A percentile compares a stretch with the other conserved stretches of the same genome.
phyloP scores from a whole-genome alignment of 331 rosid genomes.

The Malus hybrid region DNA sequence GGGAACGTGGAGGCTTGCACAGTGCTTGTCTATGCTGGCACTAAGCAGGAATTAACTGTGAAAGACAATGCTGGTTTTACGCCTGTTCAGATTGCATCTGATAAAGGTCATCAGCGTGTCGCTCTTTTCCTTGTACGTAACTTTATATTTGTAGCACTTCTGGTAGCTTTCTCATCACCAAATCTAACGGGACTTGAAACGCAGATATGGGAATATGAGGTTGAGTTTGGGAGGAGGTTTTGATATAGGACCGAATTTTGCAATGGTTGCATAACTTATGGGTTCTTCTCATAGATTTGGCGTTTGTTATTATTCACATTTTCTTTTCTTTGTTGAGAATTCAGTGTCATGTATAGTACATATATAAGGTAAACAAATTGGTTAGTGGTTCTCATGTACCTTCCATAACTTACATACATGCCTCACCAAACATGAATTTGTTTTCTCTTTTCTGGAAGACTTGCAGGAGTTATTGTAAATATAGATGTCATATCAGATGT shows the following conservation, averaged over 20 bases:
- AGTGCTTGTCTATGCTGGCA: slow-evolving; percentile 86
- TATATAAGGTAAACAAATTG: not conserved
- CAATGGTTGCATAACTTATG: not conserved
- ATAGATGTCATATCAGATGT: not conserved
- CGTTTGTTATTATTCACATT: not conserved
- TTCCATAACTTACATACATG: not conserved
- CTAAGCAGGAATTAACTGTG: slow-evolving; percentile 68
- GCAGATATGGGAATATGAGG: not conserved
- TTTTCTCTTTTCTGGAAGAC: not conserved
- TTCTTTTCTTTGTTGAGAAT: not conserved
- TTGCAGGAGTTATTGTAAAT: not conserved
- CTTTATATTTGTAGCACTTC: slow-evolving; percentile 22
- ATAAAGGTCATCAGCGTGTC: slow-evolving; percentile 93
- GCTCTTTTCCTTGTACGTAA: slow-evolving; percentile 88
- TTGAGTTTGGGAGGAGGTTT: not conserved
- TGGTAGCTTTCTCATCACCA: slow-evolving; percentile 4
- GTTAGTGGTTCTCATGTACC: not conserved
- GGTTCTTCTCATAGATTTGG: not conserved
- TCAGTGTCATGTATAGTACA: not conserved
- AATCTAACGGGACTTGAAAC: not conserved
- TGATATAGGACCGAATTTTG: not conserved
- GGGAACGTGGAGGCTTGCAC: slow-evolving; percentile 80
- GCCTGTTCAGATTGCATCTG: slow-evolving; percentile 83
- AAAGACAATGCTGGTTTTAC: slow-evolving; percentile 82
- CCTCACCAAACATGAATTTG: not conserved